Evolutionary conservation across 257 asterid genomes (phyloP).

Genomic region (Paulownia fortunei): DNA sequence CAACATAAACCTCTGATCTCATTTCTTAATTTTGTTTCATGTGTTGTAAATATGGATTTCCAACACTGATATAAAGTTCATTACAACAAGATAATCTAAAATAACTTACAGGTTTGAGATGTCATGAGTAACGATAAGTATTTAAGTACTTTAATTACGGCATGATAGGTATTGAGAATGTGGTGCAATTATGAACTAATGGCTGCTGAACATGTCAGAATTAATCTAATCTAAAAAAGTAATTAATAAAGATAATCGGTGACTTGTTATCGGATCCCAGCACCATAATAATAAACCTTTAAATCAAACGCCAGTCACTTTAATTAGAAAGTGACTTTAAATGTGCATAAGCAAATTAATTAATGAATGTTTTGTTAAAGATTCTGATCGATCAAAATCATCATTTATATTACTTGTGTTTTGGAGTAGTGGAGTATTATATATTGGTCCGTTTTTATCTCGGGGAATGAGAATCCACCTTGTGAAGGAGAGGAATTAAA

Average conservation of each 20-base stretch:
- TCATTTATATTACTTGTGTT: background rate
- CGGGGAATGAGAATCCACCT: constrained; percentile 14
- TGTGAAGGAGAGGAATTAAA: background rate
- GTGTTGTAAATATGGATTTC: background rate
- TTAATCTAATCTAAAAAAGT: background rate
- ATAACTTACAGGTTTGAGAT: background rate
- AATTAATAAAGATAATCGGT: background rate
- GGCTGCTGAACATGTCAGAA: constrained; percentile 15
- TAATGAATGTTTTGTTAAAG: background rate
- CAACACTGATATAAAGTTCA: background rate
- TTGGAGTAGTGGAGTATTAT: constrained; percentile 5
- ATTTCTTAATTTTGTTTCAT: background rate
- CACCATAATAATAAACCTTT: background rate
- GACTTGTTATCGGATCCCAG: background rate
- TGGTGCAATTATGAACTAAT: constrained; percentile 11
- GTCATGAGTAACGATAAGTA: background rate
- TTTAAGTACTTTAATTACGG: background rate
- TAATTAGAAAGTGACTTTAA: background rate
- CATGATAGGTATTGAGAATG: constrained; percentile 4
- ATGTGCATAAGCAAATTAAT: background rate
- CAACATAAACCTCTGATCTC: too few relatives aligned
- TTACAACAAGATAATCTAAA: background rate
- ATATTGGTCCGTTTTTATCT: constrained; percentile 23
- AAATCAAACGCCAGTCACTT: background rate
- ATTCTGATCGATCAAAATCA: background rate